Evolutionary conservation across 2,329 filamentous ascomycete genomes (phyloP).

Genomic region (Chalara sp.): DNA sequence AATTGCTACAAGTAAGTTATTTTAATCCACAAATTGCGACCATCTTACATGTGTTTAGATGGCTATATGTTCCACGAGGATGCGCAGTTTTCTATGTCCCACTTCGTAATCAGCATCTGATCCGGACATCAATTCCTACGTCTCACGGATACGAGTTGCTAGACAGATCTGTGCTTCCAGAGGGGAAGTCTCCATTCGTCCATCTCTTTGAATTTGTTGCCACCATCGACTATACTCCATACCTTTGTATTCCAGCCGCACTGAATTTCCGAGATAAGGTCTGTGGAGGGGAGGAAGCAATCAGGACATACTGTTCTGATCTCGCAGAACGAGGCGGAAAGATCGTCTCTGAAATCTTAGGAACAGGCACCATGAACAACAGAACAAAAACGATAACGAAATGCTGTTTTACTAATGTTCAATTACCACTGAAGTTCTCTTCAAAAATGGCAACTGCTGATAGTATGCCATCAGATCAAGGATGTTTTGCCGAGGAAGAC

Average conservation of each 20-base stretch:
- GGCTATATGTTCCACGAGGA: slow-evolving; percentile 76
- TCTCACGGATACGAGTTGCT: slow-evolving; percentile 60
- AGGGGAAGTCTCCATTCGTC: slow-evolving; percentile 48
- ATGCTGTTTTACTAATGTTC: slow-evolving; percentile 68
- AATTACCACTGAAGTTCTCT: slow-evolving; percentile 50
- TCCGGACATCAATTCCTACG: slow-evolving; percentile 70
- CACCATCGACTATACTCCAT: slow-evolving; percentile 67
- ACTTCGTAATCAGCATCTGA: slow-evolving; percentile 66
- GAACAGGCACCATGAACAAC: slow-evolving; percentile 67
- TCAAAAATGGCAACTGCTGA: neutral
- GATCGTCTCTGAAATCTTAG: slow-evolving; percentile 52
- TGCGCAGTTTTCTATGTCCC: slow-evolving; percentile 80
- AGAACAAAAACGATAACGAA: slow-evolving; percentile 48
- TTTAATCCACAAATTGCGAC: neutral
- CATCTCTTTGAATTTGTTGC: slow-evolving; percentile 70
- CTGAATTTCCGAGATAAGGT: slow-evolving; percentile 63
- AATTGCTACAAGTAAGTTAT: slow-evolving; percentile 82
- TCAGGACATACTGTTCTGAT: slow-evolving; percentile 54
- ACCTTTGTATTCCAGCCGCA: slow-evolving; percentile 64
- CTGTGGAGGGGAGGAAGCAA: slow-evolving; percentile 65
- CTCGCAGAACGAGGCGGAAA: slow-evolving; percentile 59
- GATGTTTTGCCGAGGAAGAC: slow-evolving; percentile 30
- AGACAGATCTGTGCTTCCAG: slow-evolving; percentile 30
- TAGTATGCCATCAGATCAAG: slow-evolving; percentile 15
- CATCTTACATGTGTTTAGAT: slow-evolving; percentile 31